These are phyloP conservation scores for Paramyrothecium sp. DNA, from an alignment of 2,329 filamentous ascomycete genomes.

Conservation along the genomic window DNA sequence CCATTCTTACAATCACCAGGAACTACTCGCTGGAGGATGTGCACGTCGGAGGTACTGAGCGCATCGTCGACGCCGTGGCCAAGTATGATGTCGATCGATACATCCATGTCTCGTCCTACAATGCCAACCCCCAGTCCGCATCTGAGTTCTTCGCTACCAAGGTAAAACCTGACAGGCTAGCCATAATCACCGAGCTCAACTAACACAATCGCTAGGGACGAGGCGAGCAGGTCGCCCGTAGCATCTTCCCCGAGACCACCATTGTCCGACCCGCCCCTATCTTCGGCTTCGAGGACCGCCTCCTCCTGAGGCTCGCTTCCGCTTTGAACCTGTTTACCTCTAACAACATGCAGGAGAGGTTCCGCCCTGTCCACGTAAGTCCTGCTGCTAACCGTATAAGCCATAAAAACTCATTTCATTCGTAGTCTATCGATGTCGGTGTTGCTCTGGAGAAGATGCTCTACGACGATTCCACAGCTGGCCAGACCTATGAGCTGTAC, in stretches of 20 bases:
- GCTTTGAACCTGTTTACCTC: constrained; percentile 81
- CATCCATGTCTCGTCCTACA: constrained; percentile 96
- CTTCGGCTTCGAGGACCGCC: constrained; percentile 92
- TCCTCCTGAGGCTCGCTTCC: constrained; percentile 82
- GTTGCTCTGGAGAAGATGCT: constrained; percentile 86
- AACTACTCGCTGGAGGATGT: constrained; percentile 94
- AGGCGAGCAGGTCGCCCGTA: constrained; percentile 79
- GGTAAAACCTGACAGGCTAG: constrained; percentile 39
- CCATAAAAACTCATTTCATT: neutral
- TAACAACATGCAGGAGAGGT: constrained; percentile 91
- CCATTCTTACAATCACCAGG: constrained; percentile 41
- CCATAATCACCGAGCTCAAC: neutral
- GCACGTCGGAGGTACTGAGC: constrained; percentile 86
- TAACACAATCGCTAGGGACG: constrained; percentile 52
- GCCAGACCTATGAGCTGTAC: constrained; percentile 91
- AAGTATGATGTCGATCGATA: constrained; percentile 98
- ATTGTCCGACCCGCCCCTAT: constrained; percentile 91
- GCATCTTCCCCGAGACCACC: constrained; percentile 94
- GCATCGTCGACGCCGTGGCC: constrained; percentile 89
- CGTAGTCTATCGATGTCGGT: constrained; percentile 82
- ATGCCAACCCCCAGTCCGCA: constrained; percentile 73
- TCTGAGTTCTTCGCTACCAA: constrained; percentile 94
- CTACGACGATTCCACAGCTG: constrained; percentile 85
- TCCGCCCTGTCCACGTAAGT: constrained; percentile 84
- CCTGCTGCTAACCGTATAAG: neutral